These are phyloP conservation scores for Chalciporus sphaerocephalus DNA, from an alignment of 768 basidiomycete genomes.

Conservation along the genomic window DNA sequence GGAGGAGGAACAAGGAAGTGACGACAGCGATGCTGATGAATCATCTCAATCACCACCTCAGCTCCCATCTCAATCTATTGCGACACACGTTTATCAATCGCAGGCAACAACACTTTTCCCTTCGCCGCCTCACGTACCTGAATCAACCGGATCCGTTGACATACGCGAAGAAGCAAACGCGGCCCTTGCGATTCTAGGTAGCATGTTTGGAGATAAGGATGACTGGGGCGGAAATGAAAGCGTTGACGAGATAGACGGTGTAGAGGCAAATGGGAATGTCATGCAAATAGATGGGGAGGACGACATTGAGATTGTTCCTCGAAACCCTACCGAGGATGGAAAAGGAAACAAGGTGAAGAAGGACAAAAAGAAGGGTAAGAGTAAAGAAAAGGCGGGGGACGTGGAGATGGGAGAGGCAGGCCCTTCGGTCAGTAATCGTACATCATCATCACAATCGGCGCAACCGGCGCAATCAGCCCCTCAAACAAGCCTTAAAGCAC, in stretches of 20 bases:
- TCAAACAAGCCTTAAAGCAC: constrained; percentile 54
- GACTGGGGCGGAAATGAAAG: constrained; percentile 63
- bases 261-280: background rate
- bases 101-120: background rate
- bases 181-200: constrained; percentile 37
- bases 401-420: constrained; percentile 12
- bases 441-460: background rate
- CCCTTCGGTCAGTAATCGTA: background rate
- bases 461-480: constrained; percentile 7
- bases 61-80: background rate
- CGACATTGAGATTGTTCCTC: constrained; percentile 17
- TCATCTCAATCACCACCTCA: background rate
- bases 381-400: constrained; percentile 25
- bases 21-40: background rate
- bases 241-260: constrained; percentile 48
- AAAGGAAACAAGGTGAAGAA: background rate
- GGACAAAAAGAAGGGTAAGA: constrained; percentile 8
- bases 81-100: background rate
- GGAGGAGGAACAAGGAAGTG: background rate
- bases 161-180: constrained; percentile 14
- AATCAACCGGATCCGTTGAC: background rate
- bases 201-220: constrained; percentile 49
- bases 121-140: background rate
- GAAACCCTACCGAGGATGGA: background rate
- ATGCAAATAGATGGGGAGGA: constrained; percentile 24